Evolutionary conservation across 352 stramenopile species (phyloP).

Genomic region (Phytophthora crassamura): DNA sequence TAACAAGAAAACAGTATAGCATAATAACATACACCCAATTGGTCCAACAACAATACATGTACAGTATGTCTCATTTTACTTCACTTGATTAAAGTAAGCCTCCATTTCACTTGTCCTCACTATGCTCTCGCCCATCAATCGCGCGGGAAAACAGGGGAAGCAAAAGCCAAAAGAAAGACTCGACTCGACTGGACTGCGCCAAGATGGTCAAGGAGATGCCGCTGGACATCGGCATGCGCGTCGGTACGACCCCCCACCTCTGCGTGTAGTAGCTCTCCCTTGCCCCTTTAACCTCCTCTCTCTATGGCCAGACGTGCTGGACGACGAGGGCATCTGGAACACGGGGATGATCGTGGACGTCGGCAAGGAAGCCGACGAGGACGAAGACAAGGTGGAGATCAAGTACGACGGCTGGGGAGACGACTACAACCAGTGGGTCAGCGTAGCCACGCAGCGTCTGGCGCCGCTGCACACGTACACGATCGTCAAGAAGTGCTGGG

Average conservation of each 20-base stretch:
- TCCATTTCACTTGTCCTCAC: not conserved
- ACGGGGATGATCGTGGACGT: slow-evolving; percentile 75
- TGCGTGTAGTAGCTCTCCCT: not conserved
- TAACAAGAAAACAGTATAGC: too few species aligned
- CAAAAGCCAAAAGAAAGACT: slow-evolving; percentile 4
- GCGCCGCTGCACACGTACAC: slow-evolving; percentile 84
- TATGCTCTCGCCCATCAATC: slow-evolving; percentile 15
- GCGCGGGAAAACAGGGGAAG: slow-evolving; percentile 22
- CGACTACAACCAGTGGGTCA: slow-evolving; percentile 84
- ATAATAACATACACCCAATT: too few species aligned
- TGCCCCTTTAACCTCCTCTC: not conserved
- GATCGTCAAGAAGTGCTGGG: slow-evolving; percentile 88
- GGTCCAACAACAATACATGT: too few species aligned
- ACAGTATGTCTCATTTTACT: too few species aligned
- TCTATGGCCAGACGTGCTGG: slow-evolving; percentile 64
- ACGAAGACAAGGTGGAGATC: slow-evolving; percentile 66
- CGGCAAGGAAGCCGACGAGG: slow-evolving; percentile 60
- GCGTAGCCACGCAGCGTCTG: slow-evolving; percentile 58
- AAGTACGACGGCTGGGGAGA: slow-evolving; percentile 88
- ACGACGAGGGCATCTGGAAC: slow-evolving; percentile 89
- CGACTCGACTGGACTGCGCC: not conserved
- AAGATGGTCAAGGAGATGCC: slow-evolving; percentile 53
- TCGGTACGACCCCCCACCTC: slow-evolving; percentile 53
- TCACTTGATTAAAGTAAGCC: too few species aligned
- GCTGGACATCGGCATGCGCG: slow-evolving; percentile 70